These are phyloP conservation scores for Jamesozyma piceae DNA, from an alignment of 805 yeast species.

Conservation along the genomic window DNA sequence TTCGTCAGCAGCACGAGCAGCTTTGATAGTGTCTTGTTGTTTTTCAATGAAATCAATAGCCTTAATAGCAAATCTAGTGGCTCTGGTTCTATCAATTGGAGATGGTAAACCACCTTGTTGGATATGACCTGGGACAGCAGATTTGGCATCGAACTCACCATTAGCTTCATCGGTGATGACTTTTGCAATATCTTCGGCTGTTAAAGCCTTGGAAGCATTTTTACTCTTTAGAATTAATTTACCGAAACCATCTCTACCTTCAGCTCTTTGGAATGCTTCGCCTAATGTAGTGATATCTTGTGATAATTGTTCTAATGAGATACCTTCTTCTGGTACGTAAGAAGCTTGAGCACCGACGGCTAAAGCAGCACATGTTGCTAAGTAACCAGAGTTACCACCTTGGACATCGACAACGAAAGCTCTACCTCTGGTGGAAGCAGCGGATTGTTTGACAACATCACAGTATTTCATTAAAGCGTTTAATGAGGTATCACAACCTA, in stretches of 20 bases:
- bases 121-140: slow-evolving; percentile 80
- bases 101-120: slow-evolving; percentile 79
- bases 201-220: slow-evolving; percentile 60
- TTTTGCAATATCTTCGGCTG: slow-evolving; percentile 61
- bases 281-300: slow-evolving; percentile 56
- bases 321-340: slow-evolving; percentile 67
- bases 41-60: slow-evolving; percentile 61
- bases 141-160: slow-evolving; percentile 63
- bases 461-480: slow-evolving; percentile 63
- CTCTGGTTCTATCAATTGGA: slow-evolving; percentile 67
- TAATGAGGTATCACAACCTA: slow-evolving; percentile 69
- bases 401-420: slow-evolving; percentile 76
- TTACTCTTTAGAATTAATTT: slow-evolving; percentile 59
- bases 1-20: slow-evolving; percentile 28
- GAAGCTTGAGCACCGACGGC: slow-evolving; percentile 67
- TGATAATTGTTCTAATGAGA: slow-evolving; percentile 49
- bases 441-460: slow-evolving; percentile 71
- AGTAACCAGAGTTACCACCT: slow-evolving; percentile 77
- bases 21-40: slow-evolving; percentile 20
- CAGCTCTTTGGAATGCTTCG: slow-evolving; percentile 48
- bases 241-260: slow-evolving; percentile 61
- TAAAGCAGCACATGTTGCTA: slow-evolving; percentile 60
- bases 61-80: slow-evolving; percentile 60
- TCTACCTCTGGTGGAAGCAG: slow-evolving; percentile 68
- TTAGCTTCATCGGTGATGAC: slow-evolving; percentile 52